These are phyloP conservation scores for Elsinoe ampelina DNA, from an alignment of 2,329 filamentous ascomycete genomes.

Conservation along the genomic window DNA sequence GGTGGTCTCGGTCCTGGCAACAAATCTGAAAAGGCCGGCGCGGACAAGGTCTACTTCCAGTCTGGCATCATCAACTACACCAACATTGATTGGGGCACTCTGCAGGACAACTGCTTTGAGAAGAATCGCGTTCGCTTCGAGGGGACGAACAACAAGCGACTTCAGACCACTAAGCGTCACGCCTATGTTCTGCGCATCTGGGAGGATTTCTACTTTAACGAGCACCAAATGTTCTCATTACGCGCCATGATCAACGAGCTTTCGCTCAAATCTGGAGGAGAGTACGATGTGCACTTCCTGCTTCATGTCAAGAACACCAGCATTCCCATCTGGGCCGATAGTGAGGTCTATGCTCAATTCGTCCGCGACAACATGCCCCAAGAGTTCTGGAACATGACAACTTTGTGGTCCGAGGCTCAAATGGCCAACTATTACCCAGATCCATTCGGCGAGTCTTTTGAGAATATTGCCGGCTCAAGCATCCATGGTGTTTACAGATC, in stretches of 20 bases:
- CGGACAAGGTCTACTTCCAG: slow-evolving; percentile 43
- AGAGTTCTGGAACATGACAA: slow-evolving; percentile 83
- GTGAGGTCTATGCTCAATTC: slow-evolving; percentile 56
- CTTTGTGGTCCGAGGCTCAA: slow-evolving; percentile 87
- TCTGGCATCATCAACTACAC: slow-evolving; percentile 40
- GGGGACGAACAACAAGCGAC: slow-evolving; percentile 28
- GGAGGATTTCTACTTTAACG: slow-evolving; percentile 69
- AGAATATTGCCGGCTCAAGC: slow-evolving; percentile 52
- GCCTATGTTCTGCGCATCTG: slow-evolving; percentile 77
- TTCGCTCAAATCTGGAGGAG: slow-evolving; percentile 67
- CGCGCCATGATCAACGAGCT: slow-evolving; percentile 78
- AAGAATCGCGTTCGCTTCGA: slow-evolving; percentile 42
- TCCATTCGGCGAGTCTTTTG: slow-evolving; percentile 66
- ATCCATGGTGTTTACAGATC: slow-evolving; percentile 83
- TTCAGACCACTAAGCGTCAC: slow-evolving; percentile 46
- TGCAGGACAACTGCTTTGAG: slow-evolving; percentile 39
- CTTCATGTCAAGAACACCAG: slow-evolving; percentile 73
- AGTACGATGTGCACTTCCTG: slow-evolving; percentile 79
- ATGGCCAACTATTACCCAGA: slow-evolving; percentile 87
- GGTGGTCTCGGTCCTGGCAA: slow-evolving; percentile 41
- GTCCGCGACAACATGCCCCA: slow-evolving; percentile 62
- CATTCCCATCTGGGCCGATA: slow-evolving; percentile 69
- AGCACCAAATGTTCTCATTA: slow-evolving; percentile 71
- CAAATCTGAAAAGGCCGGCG: slow-evolving; percentile 36
- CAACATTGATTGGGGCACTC: slow-evolving; percentile 40